A percentile compares a stretch with the other conserved stretches of the same genome.
These are phyloP conservation scores for Fraxinus angustifolia DNA, from an alignment of 305 asterid species.

Conservation along the genomic window DNA sequence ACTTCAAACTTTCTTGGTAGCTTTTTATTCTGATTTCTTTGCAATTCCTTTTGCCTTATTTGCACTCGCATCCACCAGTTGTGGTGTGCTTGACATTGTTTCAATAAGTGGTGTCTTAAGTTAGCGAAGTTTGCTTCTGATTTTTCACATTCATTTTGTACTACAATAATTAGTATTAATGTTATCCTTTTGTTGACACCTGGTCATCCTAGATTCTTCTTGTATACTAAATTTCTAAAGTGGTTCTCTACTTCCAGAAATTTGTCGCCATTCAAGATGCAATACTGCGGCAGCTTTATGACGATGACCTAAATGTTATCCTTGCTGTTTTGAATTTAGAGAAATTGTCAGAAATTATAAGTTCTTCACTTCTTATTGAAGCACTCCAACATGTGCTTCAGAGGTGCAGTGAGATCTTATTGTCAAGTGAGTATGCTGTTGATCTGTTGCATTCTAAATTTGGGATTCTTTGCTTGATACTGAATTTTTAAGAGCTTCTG, in stretches of 20 bases:
- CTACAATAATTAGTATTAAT: background rate
- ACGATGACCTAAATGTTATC: constrained; percentile 76
- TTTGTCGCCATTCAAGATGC: constrained; percentile 73
- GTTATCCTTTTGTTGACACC: background rate
- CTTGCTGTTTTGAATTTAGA: constrained; percentile 61
- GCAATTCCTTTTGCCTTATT: background rate
- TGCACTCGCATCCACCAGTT: background rate
- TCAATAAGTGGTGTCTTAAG: background rate
- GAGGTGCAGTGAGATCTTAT: constrained; percentile 55
- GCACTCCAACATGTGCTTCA: constrained; percentile 53
- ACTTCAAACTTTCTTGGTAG: background rate
- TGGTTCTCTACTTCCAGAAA: constrained; percentile 41
- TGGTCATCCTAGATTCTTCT: background rate
- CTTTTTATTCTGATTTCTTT: background rate
- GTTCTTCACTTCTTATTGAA: constrained; percentile 46
- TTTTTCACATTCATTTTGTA: background rate
- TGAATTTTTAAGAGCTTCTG: background rate
- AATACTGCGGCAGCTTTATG: constrained; percentile 62
- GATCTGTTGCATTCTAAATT: constrained; percentile 5
- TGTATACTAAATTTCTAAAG: background rate
- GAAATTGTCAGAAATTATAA: constrained; percentile 46
- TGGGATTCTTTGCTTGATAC: background rate
- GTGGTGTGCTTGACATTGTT: background rate
- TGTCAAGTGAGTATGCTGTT: constrained; percentile 48
- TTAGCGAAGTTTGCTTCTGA: background rate